phyloP scores from a whole-genome alignment of 129 eudicot genomes.

The Rutidosis leptorrhynchoides region DNA sequence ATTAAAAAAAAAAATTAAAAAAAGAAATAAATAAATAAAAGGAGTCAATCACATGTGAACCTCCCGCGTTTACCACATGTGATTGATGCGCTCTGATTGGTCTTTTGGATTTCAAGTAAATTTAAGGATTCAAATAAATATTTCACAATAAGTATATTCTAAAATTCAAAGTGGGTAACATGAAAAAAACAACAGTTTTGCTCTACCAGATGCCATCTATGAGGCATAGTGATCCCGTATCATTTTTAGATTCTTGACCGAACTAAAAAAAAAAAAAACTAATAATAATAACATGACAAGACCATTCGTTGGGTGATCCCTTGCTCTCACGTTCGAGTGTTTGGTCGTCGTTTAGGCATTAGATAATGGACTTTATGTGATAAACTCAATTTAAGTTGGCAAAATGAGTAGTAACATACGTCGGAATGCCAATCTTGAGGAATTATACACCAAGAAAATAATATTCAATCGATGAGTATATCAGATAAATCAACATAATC shows the following conservation, averaged over 20 bases:
- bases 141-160: too few relatives aligned
- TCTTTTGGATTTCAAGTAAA: too few relatives aligned
- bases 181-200: slow-evolving; percentile 64
- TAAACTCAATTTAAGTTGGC: neutral
- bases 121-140: too few relatives aligned
- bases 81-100: too few relatives aligned
- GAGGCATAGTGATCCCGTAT: slow-evolving; percentile 81
- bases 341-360: too few relatives aligned
- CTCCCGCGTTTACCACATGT: too few relatives aligned
- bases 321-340: too few relatives aligned
- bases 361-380: slow-evolving; percentile 16
- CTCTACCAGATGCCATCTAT: slow-evolving; percentile 81
- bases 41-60: too few relatives aligned
- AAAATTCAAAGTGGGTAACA: slow-evolving; percentile 6
- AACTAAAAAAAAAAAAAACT: neutral
- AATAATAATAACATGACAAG: neutral
- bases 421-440: slow-evolving; percentile 88
- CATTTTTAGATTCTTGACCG: slow-evolving; percentile 62
- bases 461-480: slow-evolving; percentile 79
- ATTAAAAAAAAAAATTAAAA: too few relatives aligned
- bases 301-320: too few relatives aligned
- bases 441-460: slow-evolving; percentile 81
- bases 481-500: slow-evolving; percentile 9
- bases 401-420: slow-evolving; percentile 30
- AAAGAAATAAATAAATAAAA: too few relatives aligned